Base-by-base conservation (phyloP, 257 asterid genomes). In the Primulina huaijiensis region DNA sequence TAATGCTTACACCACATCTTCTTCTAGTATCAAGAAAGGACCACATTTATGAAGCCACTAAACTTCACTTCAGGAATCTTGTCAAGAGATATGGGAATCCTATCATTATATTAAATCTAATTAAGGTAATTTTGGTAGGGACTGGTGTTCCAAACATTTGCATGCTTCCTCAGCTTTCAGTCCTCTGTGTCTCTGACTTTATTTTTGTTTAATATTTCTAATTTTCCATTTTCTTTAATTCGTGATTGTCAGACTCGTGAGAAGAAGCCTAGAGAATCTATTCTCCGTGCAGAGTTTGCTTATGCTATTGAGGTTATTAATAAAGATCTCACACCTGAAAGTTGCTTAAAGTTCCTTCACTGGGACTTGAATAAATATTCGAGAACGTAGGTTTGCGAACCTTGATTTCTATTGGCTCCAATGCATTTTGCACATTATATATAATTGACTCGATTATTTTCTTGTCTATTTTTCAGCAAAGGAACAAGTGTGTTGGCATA, bases 41-140 rank as follows among this genome's bases (percentile, higher is more conserved):
- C 74, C 78, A 62, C 3, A 80, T 68, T 11, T 94, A 85, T 76
- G 88, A 80, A 80, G 99, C 99, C 57, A 94, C 99, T 65, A 91
- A 79, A 82, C 95, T 87, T 80, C 99, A 94, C 81, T 89, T 94
- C 64, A 95, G 87, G 74, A 86, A 94, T 78, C 90, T 94, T 37
- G 95, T 82, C 52, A 78, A 86, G 83, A 84, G 97, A 89, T 94
- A 94, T 72, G 97, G 97, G 73, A 88, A 89, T 85, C 99, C 99
- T 67, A 80, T 91, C 61, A 88, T 94, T 69, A 89, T 94, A 75
- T 82, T 94, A 71, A 89, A 94, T 81, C 75, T 94, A 86, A 86
- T 94, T 67, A 94, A 94, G 99, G 99, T 90, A 63, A 23, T 64
- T 76, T 66, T 59, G 4, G 37, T 0, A 8, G 14, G 69, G 73